Conservation (phyloP, 2,329 filamentous ascomycete genomes). For the Lasiodiplodia gonubiensis region DNA sequence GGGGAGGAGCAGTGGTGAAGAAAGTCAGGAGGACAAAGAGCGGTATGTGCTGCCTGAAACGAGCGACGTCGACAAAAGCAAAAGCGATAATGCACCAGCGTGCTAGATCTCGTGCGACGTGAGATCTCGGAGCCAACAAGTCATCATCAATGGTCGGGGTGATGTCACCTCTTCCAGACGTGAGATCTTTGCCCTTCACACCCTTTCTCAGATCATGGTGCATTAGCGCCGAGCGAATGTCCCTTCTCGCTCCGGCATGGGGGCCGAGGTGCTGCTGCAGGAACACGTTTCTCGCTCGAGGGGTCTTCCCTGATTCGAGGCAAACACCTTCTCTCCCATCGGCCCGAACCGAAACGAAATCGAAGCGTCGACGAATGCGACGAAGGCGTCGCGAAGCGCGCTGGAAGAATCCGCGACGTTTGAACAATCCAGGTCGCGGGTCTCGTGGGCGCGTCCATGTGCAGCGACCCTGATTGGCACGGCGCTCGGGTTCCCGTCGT, state of each 20-base stretch:
- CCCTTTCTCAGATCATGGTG: conserved; percentile 13
- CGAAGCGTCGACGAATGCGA: neutral
- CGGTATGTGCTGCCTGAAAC: neutral
- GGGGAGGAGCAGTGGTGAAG: neutral
- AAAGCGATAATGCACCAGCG: neutral
- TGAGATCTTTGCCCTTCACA: neutral
- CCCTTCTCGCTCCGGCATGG: no score
- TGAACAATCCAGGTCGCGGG: neutral
- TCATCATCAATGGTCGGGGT: conserved; percentile 9
- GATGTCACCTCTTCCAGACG: conserved; percentile 14
- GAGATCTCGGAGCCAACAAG: conserved; percentile 1
- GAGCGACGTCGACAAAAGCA: neutral
- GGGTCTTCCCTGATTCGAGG: neutral
- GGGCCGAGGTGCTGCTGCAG: conserved; percentile 8
- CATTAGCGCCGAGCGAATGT: conserved; percentile 10
- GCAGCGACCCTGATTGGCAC: conserved; percentile 7
- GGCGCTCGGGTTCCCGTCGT: conserved; percentile 14
- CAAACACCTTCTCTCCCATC: no score
- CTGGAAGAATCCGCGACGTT: conserved; percentile 3
- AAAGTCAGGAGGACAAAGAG: neutral
- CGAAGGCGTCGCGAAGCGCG: neutral
- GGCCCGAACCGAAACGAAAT: neutral
- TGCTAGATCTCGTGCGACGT: conserved; percentile 11
- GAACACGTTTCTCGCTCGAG: conserved; percentile 11
- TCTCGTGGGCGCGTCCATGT: conserved; percentile 7